Evolutionary conservation across 2,329 filamentous ascomycete genomes (phyloP).

Genomic region (Pestalotiopsis sp.): DNA sequence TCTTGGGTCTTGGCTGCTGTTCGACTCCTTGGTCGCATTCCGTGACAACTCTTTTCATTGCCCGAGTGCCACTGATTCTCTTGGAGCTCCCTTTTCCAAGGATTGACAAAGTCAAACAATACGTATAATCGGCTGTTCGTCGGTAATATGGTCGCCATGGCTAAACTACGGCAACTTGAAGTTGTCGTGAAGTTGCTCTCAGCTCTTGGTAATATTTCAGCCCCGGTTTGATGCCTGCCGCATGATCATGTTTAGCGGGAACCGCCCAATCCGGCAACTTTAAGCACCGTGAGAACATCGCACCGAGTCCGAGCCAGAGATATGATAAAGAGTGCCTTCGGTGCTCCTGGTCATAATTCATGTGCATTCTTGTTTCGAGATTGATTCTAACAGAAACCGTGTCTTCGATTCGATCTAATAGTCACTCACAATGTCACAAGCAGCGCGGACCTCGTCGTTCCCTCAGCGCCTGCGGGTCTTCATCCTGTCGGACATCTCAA

Average conservation of each 20-base stretch:
- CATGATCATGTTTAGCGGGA: background rate
- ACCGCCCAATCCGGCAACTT: background rate
- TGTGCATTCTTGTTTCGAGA: background rate
- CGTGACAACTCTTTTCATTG: too few species aligned
- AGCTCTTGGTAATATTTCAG: background rate
- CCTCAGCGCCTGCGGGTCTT: slow-evolving; percentile 29
- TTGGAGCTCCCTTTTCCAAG: too few species aligned
- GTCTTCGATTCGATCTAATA: background rate
- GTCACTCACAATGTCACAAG: background rate
- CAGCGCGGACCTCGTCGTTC: slow-evolving; percentile 4
- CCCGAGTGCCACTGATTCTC: too few species aligned
- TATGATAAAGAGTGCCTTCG: background rate
- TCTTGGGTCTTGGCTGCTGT: too few species aligned
- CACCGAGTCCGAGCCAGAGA: background rate
- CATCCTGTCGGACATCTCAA: slow-evolving; percentile 38
- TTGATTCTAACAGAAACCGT: background rate
- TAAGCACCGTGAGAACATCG: background rate
- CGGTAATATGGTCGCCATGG: too few species aligned
- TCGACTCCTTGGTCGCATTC: too few species aligned
- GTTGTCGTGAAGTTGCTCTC: background rate
- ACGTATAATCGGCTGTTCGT: too few species aligned
- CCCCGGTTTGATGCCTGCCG: background rate
- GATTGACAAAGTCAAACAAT: too few species aligned
- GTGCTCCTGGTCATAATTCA: background rate
- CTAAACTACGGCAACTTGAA: background rate